Evolutionary conservation across 768 basidiomycete species (phyloP), one percentile per base, ranked within the genome.

Genomic region (Saitozyma sp.): DNA sequence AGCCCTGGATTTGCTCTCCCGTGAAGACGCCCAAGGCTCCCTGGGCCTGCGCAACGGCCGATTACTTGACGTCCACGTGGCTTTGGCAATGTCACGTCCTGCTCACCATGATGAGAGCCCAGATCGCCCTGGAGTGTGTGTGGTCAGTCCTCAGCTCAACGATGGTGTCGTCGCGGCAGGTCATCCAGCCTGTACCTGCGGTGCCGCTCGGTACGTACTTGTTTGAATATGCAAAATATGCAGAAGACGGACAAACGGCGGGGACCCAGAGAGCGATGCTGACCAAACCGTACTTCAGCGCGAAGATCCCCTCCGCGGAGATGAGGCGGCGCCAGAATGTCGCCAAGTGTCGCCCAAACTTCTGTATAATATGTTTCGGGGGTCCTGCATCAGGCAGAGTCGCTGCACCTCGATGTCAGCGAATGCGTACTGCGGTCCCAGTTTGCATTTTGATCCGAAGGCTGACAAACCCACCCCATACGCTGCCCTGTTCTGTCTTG

Each of bases 231-330:
- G 68, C 64, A 84, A 78, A 78, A 50, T 83, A 77, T 6, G 85
- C 84, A 43, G 81, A 82, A 1, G 54, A 68, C 17, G 62, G 69
- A 56, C 82, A 73, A 0, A 86, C 83, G 3, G 80, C 70, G 0
- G 85, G 85, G 0, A 86, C 73, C 85, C 85, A 86, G 2, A 86
- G 73, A 0, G 81, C 82, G 46, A 87, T 70, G 0, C 83, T 82
- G 9, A 86, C 66, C 8, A 85, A 40, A 0, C 81, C 81, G 63
- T 84, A 84, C 74, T 84, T 83, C 67, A 86, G 80, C 0, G 83
- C 81, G 63, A 85, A 87, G 78, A 82, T 54, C 6, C 78, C 84
- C 58, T 84, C 79, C 0, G 83, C 73, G 0, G 83, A 83, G 40
- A 74, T 78, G 0, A 79, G 69, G 82, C 84, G 85, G n/a, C 77